A percentile compares a stretch with the other conserved stretches of the same genome.
Evolutionary conservation across 2,329 filamentous ascomycete genomes (phyloP).

Genomic region (Clarireedia sp.): DNA sequence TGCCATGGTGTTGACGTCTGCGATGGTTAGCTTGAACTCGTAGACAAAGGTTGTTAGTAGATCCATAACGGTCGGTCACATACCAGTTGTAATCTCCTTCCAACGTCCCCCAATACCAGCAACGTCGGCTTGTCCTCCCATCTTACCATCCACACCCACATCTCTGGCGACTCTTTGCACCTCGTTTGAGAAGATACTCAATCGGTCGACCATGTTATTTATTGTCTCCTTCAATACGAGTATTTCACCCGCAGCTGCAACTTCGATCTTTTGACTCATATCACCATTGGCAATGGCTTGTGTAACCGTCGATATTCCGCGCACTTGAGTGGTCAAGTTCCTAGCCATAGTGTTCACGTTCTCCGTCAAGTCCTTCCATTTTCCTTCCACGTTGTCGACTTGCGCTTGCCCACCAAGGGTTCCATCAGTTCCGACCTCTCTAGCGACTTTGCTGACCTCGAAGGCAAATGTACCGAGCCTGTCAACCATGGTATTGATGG

Average conservation of each 20-base stretch:
- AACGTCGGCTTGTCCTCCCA: conserved; percentile 94
- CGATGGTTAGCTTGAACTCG: not conserved
- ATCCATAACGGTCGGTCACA: not conserved
- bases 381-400: conserved; percentile 90
- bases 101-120: conserved; percentile 87
- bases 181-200: conserved; percentile 94
- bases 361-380: conserved; percentile 95
- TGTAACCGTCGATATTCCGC: conserved; percentile 87
- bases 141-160: conserved; percentile 95
- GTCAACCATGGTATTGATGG: conserved; percentile 98
- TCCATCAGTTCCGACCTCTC: conserved; percentile 93
- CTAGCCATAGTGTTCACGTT: conserved; percentile 75
- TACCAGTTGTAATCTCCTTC: conserved; percentile 90
- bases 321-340: conserved; percentile 64
- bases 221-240: conserved; percentile 91
- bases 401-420: conserved; percentile 89
- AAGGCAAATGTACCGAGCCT: conserved; percentile 92
- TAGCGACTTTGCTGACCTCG: conserved; percentile 90
- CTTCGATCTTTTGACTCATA: conserved; percentile 92
- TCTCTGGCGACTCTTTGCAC: conserved; percentile 94
- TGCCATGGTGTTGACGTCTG: conserved; percentile 32
- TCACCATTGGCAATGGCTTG: conserved; percentile 93
- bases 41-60: not conserved
- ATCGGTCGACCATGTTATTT: conserved; percentile 95
- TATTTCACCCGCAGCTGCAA: conserved; percentile 92